phyloP scores from a whole-genome alignment of 2,329 filamentous ascomycete species.

The Ramularia collo-cygni region DNA sequence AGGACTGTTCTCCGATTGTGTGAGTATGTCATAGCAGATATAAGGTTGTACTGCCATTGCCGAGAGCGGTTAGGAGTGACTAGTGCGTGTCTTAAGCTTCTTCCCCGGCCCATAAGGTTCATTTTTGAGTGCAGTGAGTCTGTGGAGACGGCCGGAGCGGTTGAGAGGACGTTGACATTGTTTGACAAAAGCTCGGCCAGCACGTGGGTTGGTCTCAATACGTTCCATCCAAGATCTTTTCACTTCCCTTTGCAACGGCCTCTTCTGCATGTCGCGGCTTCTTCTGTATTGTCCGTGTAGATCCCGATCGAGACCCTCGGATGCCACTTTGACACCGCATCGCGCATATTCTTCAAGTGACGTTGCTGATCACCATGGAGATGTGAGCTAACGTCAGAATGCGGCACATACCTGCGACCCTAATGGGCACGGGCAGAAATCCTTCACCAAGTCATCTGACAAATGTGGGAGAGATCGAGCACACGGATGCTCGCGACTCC shows the following conservation, averaged over 20 bases:
- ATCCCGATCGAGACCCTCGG: background rate
- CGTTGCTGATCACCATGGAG: background rate
- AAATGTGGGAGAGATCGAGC: conserved; percentile 1
- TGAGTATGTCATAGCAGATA: background rate
- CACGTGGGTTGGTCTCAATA: too few relatives aligned
- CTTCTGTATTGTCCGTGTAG: background rate
- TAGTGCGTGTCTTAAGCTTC: background rate
- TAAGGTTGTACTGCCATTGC: background rate
- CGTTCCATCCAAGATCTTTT: too few relatives aligned
- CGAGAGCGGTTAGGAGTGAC: background rate
- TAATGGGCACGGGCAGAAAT: background rate
- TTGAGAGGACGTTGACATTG: background rate
- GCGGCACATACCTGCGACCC: background rate
- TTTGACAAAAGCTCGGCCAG: too few relatives aligned
- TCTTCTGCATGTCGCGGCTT: background rate
- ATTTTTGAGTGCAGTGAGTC: background rate
- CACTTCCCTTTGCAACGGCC: too few relatives aligned
- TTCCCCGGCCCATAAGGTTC: background rate
- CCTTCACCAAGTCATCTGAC: background rate
- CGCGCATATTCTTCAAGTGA: background rate
- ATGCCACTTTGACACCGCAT: background rate
- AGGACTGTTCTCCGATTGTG: background rate
- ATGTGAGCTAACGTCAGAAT: background rate
- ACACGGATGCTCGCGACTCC: background rate
- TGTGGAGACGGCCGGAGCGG: background rate